Evolutionary conservation across 148 eudicot species (phyloP).

Genomic region (Nepenthes mirabilis): DNA sequence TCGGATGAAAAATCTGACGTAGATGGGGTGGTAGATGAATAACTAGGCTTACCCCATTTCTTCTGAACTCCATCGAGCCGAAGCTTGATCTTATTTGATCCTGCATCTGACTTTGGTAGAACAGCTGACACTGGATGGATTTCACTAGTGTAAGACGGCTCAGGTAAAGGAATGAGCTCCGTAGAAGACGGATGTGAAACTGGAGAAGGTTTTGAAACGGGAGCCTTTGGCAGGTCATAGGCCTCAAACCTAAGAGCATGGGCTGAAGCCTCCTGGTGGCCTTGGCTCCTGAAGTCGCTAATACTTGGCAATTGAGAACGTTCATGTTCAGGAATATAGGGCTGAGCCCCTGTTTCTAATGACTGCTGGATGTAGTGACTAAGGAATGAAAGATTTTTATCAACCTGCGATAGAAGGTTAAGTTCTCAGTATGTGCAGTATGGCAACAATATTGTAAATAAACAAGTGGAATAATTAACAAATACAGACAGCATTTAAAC

Average conservation of each 20-base stretch:
- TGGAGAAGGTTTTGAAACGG: constrained; percentile 25
- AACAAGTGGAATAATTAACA: too few species aligned
- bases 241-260: constrained; percentile 94
- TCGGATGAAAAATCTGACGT: constrained; percentile 40
- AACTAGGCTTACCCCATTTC: constrained; percentile 82
- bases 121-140: constrained; percentile 21
- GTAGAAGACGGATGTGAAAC: constrained; percentile 36
- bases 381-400: constrained; percentile 63
- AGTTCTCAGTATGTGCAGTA: not conserved
- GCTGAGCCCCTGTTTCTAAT: constrained; percentile 79
- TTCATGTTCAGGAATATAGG: constrained; percentile 70
- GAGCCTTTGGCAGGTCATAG: constrained; percentile 80
- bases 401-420: constrained; percentile 44
- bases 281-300: constrained; percentile 39
- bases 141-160: constrained; percentile 41
- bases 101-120: constrained; percentile 29
- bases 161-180: constrained; percentile 64
- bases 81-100: constrained; percentile 57
- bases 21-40: constrained; percentile 49
- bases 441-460: too few species aligned
- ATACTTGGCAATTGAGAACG: constrained; percentile 45
- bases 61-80: constrained; percentile 91
- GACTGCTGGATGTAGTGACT: constrained; percentile 54
- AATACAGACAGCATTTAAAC: too few species aligned
- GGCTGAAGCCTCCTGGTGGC: constrained; percentile 40